Evolutionary conservation across 2,329 filamentous ascomycete species (phyloP).

Genomic region (Huntiella moniliformis): DNA sequence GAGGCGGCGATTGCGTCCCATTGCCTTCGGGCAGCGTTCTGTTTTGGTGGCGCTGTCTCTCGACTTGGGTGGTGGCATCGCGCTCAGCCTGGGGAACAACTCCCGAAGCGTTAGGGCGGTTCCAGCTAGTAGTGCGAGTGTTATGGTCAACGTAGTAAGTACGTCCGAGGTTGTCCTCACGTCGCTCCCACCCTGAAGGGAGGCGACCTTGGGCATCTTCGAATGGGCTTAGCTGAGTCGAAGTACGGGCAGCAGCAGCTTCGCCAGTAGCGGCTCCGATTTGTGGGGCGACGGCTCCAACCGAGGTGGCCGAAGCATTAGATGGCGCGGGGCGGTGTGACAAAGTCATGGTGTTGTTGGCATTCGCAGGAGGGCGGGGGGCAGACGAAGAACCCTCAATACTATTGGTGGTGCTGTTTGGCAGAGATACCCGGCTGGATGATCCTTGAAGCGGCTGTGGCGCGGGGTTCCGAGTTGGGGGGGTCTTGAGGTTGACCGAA

Average conservation of each 20-base stretch:
- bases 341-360: slow-evolving; percentile 20
- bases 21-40: slow-evolving; percentile 92
- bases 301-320: slow-evolving; percentile 19
- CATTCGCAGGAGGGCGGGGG: slow-evolving; percentile 26
- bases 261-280: slow-evolving; percentile 14
- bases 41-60: slow-evolving; percentile 86
- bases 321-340: slow-evolving; percentile 30
- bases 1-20: slow-evolving; percentile 74
- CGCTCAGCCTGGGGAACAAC: slow-evolving; percentile 55
- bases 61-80: slow-evolving; percentile 80
- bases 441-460: slow-evolving; percentile 10
- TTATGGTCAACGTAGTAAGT: slow-evolving; percentile 99
- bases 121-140: slow-evolving; percentile 92
- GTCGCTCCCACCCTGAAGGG: slow-evolving; percentile 84
- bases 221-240: slow-evolving; percentile 58
- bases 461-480: slow-evolving; percentile 32
- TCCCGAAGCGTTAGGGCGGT: slow-evolving; percentile 63
- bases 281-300: slow-evolving; percentile 11
- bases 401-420: slow-evolving; percentile 20
- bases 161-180: slow-evolving; percentile 83
- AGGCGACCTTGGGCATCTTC: slow-evolving; percentile 89
- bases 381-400: slow-evolving; percentile 18
- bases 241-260: slow-evolving; percentile 11
- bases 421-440: slow-evolving; percentile 26
- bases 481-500: slow-evolving; percentile 67